Percentiles rank a stretch among this genome's conserved stretches.
These are phyloP conservation scores for Aspergillus fumigatus DNA, from an alignment of 2,329 filamentous ascomycete species.

Conservation along the genomic window DNA sequence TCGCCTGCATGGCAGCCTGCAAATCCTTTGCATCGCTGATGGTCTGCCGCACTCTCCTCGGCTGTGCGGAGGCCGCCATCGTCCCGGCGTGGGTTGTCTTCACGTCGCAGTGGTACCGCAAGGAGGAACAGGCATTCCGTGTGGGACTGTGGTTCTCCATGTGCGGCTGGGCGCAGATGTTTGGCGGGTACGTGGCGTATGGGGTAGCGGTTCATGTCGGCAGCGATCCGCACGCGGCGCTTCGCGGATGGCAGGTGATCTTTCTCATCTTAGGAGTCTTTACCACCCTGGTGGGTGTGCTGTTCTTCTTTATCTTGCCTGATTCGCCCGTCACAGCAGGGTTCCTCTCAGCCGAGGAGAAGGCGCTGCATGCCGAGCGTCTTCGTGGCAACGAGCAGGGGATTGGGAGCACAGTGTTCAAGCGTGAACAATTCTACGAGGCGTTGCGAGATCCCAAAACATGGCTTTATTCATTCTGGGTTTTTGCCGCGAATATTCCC, in stretches of 20 bases:
- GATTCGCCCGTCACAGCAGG: conserved; percentile 30
- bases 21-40: conserved; percentile 48
- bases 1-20: conserved; percentile 25
- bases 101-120: conserved; percentile 29
- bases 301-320: conserved; percentile 35
- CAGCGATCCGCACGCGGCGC: conserved; percentile 21
- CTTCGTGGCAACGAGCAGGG: conserved; percentile 35
- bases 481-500: conserved; percentile 36
- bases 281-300: conserved; percentile 33
- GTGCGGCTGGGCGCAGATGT: conserved; percentile 34
- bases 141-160: conserved; percentile 27
- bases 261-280: conserved; percentile 35
- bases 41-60: conserved; percentile 48
- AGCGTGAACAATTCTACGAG: conserved; percentile 32
- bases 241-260: conserved; percentile 36
- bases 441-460: conserved; percentile 33
- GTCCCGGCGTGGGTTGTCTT: conserved; percentile 28
- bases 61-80: conserved; percentile 46
- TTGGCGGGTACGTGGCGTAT: conserved; percentile 36
- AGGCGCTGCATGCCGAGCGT: conserved; percentile 27
- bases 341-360: conserved; percentile 31
- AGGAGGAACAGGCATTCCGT: conserved; percentile 29
- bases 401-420: conserved; percentile 32
- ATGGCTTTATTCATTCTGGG: conserved; percentile 33
- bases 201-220: conserved; percentile 27